Conservation (phyloP, 1,284 basidiomycete genomes). For the Ustilago nuda region DNA sequence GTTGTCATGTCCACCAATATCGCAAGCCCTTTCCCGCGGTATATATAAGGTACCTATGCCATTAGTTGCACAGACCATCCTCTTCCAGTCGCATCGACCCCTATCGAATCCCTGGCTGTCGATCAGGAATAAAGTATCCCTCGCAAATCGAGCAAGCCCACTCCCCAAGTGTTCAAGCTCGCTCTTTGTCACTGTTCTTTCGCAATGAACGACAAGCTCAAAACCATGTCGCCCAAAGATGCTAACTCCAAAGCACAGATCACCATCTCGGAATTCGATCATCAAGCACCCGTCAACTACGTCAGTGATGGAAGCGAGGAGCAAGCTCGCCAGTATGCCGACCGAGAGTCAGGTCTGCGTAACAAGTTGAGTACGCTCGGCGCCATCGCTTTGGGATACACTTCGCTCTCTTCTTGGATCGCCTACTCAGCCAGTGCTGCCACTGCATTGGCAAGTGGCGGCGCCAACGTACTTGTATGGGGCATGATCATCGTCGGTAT, state of each 20-base stretch:
- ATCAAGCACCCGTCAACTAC: conserved; percentile 8
- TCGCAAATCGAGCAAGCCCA: neutral
- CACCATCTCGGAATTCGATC: conserved; percentile 18
- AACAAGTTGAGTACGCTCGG: conserved; percentile 33
- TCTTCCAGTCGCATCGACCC: neutral
- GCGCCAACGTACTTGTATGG: conserved; percentile 42
- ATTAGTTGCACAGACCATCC: neutral
- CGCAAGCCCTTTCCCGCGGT: neutral
- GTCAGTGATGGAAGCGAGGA: conserved; percentile 12
- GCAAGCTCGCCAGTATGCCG: neutral
- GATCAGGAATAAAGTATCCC: neutral
- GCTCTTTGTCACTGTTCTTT: neutral
- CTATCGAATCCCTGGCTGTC: neutral
- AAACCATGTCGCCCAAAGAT: conserved; percentile 8
- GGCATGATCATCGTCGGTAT: conserved; percentile 30
- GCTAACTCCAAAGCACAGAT: conserved; percentile 1
- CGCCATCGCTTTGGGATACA: conserved; percentile 30
- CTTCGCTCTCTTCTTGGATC: conserved; percentile 32
- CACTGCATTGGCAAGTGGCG: conserved; percentile 27
- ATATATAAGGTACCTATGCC: neutral
- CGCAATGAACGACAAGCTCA: conserved; percentile 15
- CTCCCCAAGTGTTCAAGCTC: neutral
- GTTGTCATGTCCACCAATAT: neutral
- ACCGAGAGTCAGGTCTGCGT: conserved; percentile 9
- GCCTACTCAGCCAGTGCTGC: conserved; percentile 30